Conservation (phyloP, 2,329 filamentous ascomycete species). For the Claviceps monticola region DNA sequence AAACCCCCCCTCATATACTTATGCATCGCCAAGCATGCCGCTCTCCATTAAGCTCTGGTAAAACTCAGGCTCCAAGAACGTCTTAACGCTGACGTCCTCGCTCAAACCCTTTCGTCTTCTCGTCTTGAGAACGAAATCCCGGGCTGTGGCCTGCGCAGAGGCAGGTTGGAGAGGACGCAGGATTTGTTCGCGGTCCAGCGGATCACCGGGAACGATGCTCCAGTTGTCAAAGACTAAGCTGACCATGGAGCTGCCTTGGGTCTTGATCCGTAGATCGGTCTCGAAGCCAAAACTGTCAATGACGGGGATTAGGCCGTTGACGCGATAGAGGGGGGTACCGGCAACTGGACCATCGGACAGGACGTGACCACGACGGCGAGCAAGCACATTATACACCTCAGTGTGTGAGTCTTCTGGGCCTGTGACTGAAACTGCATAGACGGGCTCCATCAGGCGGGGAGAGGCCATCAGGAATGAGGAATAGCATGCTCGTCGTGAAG, state of each 20-base stretch:
- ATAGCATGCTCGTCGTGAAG: conserved; percentile 82
- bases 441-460: conserved; percentile 89
- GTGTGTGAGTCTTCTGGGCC: conserved; percentile 81
- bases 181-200: conserved; percentile 75
- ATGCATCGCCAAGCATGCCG: conserved; percentile 57
- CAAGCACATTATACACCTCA: conserved; percentile 82
- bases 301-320: conserved; percentile 82
- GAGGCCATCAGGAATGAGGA: conserved; percentile 95
- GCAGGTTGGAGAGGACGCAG: conserved; percentile 78
- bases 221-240: conserved; percentile 91
- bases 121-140: conserved; percentile 96
- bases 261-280: conserved; percentile 91
- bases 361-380: conserved; percentile 79
- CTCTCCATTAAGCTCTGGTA: conserved; percentile 80
- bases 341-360: conserved; percentile 88
- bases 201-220: conserved; percentile 92
- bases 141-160: conserved; percentile 71
- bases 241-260: conserved; percentile 81
- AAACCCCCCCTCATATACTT: neutral
- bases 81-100: conserved; percentile 90
- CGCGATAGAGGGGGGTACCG: conserved; percentile 84
- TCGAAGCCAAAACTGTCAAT: conserved; percentile 98
- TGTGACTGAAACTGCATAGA: conserved; percentile 87
- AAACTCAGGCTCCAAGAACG: conserved; percentile 90
- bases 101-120: conserved; percentile 82